phyloP scores from a whole-genome alignment of 768 basidiomycete species.

The Podaxis sp. region DNA sequence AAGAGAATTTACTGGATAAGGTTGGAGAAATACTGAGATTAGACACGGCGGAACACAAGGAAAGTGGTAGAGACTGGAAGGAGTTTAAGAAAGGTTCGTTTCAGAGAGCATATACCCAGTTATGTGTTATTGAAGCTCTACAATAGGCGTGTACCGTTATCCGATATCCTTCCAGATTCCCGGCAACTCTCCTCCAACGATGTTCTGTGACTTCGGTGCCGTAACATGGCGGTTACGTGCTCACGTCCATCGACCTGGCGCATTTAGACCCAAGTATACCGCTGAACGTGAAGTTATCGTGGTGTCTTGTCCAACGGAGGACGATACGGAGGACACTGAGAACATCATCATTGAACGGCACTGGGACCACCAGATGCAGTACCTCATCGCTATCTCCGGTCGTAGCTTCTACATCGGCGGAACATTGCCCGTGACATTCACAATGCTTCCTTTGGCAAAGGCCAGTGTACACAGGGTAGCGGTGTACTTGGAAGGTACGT shows the following conservation, averaged over 20 bases:
- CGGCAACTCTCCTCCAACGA: constrained; percentile 71
- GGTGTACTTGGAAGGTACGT: constrained; percentile 78
- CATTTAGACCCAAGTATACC: constrained; percentile 70
- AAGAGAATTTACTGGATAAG: constrained; percentile 28
- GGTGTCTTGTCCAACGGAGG: constrained; percentile 75
- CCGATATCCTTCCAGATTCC: constrained; percentile 92
- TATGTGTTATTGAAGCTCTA: constrained; percentile 4
- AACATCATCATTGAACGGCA: constrained; percentile 83
- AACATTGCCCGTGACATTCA: constrained; percentile 73
- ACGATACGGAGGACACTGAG: constrained; percentile 80
- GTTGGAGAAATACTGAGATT: constrained; percentile 37
- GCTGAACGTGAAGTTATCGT: constrained; percentile 73
- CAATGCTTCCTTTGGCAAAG: constrained; percentile 82
- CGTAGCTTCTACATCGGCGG: constrained; percentile 85
- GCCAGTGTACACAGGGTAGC: constrained; percentile 76
- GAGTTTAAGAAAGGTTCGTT: constrained; percentile 82
- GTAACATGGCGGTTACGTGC: constrained; percentile 82
- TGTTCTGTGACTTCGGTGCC: constrained; percentile 73
- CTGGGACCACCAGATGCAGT: constrained; percentile 90
- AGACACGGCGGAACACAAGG: constrained; percentile 28
- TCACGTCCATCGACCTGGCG: constrained; percentile 78
- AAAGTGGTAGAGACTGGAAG: constrained; percentile 58
- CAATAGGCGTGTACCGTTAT: constrained; percentile 84
- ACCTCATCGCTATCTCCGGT: constrained; percentile 71
- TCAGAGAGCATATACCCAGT: background rate